phyloP scores from a whole-genome alignment of 1,284 basidiomycete genomes.

The Cutaneotrichosporon cutaneum region DNA sequence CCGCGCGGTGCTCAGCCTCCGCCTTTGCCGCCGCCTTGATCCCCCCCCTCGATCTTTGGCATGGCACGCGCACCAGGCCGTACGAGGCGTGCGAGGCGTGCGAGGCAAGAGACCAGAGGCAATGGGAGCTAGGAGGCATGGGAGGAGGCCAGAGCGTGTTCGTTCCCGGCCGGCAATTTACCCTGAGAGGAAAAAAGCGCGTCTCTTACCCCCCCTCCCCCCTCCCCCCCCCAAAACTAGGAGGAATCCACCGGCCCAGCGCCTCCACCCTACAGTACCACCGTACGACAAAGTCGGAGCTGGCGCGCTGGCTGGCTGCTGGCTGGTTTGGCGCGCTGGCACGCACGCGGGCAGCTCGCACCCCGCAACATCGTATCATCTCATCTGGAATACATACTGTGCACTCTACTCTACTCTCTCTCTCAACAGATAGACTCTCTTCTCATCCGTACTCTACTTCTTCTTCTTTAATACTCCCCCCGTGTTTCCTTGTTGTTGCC shows the following conservation, averaged over 20 bases:
- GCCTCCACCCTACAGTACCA: neutral
- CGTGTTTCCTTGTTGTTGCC: constrained; percentile 6
- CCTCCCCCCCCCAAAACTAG: neutral
- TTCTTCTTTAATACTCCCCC: neutral
- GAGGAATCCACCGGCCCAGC: neutral
- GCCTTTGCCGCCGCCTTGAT: too few relatives aligned
- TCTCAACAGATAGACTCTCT: neutral
- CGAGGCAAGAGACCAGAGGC: neutral
- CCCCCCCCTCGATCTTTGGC: too few relatives aligned
- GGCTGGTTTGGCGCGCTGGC: too few relatives aligned
- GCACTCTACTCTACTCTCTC: neutral
- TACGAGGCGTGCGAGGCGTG: neutral
- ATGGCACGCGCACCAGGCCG: too few relatives aligned
- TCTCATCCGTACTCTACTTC: neutral
- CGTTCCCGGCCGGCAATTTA: neutral
- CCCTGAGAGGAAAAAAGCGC: constrained; percentile 3
- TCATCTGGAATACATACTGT: neutral
- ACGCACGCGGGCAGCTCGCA: too few relatives aligned
- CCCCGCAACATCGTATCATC: constrained; percentile 6
- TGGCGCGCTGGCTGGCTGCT: neutral
- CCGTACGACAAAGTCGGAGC: neutral
- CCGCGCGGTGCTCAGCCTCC: too few relatives aligned
- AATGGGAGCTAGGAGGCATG: too few relatives aligned
- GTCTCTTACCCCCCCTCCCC: too few relatives aligned
- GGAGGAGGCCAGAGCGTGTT: neutral